Percentiles rank a stretch among this genome's conserved stretches.
Conservation (phyloP, 2,329 filamentous ascomycete genomes). For the Magnaporthales sp. region DNA sequence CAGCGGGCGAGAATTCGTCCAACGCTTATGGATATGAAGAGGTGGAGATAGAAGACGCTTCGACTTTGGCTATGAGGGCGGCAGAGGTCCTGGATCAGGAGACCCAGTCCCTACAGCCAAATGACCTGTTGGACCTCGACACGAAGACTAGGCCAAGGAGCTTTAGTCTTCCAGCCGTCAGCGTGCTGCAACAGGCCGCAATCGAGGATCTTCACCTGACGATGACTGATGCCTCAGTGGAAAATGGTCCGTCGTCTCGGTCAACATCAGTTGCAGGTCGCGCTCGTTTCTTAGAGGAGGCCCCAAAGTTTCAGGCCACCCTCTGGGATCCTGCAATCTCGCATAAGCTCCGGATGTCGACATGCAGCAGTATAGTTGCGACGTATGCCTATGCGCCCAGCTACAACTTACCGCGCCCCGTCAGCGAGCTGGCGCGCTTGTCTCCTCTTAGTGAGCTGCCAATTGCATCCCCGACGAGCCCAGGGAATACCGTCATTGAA, state of each 20-base stretch:
- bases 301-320: not conserved
- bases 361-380: not conserved
- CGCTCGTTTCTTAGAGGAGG: not conserved
- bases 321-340: not conserved
- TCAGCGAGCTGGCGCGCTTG: not conserved
- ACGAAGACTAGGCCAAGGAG: conserved; percentile 31
- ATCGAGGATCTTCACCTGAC: not conserved
- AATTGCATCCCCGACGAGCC: not conserved
- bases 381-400: not conserved
- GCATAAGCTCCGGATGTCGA: not conserved
- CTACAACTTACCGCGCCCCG: not conserved
- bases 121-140: conserved; percentile 38
- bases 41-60: conserved; percentile 32
- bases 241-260: not conserved
- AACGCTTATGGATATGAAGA: conserved; percentile 8
- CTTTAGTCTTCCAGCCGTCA: conserved; percentile 34
- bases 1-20: conserved; percentile 12
- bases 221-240: not conserved
- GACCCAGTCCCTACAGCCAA: conserved; percentile 44
- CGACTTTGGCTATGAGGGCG: conserved; percentile 46
- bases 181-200: not conserved
- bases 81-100: conserved; percentile 48
- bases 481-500: conserved; percentile 1
- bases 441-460: not conserved
- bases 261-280: not conserved